These are phyloP conservation scores for Pythium periplocum DNA, from an alignment of 352 stramenopile species.

Conservation along the genomic window DNA sequence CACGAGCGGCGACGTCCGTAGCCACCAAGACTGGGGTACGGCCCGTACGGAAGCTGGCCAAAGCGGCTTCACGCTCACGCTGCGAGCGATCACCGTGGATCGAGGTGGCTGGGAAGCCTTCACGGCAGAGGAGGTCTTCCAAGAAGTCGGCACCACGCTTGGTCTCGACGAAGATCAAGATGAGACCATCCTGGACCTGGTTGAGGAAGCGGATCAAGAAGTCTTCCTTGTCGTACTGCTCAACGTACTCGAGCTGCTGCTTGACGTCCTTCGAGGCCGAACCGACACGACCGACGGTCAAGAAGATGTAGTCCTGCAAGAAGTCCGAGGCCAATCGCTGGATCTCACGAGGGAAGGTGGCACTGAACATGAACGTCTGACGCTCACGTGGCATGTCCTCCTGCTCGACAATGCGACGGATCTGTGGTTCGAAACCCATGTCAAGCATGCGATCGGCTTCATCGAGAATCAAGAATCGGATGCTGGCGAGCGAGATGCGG, in stretches of 20 bases:
- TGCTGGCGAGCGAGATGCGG: constrained; percentile 85
- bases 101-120: constrained; percentile 89
- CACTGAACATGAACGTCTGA: constrained; percentile 99
- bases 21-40: constrained; percentile 94
- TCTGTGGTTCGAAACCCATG: constrained; percentile 99
- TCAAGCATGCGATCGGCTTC: constrained; percentile 99
- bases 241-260: constrained; percentile 96
- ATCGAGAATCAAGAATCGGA: constrained; percentile 97
- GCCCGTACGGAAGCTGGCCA: constrained; percentile 91
- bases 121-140: constrained; percentile 92
- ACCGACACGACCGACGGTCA: constrained; percentile 98
- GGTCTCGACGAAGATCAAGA: constrained; percentile 98
- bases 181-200: constrained; percentile 85
- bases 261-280: constrained; percentile 97
- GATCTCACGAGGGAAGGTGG: constrained; percentile 98
- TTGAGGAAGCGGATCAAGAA: constrained; percentile 96
- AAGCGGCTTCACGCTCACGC: constrained; percentile 91
- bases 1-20: constrained; percentile 97
- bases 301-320: constrained; percentile 98
- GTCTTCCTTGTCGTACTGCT: constrained; percentile 96
- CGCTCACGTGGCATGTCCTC: constrained; percentile 95
- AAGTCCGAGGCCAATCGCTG: constrained; percentile 97
- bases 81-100: constrained; percentile 99
- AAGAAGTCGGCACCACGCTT: constrained; percentile 97
- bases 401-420: constrained; percentile 98